Evolutionary conservation across 78 protist species (phyloP).

Genomic region (Corallochytrium limacisporum): DNA sequence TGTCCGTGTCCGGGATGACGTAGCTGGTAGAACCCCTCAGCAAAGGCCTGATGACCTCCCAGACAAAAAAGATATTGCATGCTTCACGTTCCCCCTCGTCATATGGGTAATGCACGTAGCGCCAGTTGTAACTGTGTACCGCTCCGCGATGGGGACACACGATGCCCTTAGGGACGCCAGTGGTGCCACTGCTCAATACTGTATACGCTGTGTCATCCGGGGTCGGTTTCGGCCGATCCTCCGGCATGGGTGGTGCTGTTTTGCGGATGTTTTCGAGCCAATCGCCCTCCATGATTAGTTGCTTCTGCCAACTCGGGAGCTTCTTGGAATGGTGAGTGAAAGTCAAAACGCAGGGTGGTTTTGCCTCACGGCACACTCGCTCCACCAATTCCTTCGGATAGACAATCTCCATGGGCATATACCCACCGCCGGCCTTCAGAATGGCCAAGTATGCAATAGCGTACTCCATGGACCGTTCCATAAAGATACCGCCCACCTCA

Average conservation of each 20-base stretch:
- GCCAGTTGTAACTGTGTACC: constrained; percentile 14
- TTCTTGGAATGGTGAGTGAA: not conserved
- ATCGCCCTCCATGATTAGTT: not conserved
- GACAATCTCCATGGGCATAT: not conserved
- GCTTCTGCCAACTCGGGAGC: not conserved
- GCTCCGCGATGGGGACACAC: constrained; percentile 21
- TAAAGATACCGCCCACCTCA: not conserved
- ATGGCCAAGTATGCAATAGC: not conserved
- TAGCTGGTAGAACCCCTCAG: constrained; percentile 1
- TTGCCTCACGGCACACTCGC: not conserved
- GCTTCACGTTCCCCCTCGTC: constrained; percentile 3
- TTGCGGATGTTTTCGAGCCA: not conserved
- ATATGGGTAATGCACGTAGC: not conserved
- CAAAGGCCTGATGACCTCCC: constrained; percentile 26
- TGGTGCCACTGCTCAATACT: constrained; percentile 23
- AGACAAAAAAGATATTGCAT: constrained; percentile 17
- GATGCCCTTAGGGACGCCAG: constrained; percentile 42
- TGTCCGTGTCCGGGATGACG: constrained; percentile 12
- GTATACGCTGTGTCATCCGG: constrained; percentile 10
- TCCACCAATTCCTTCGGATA: not conserved
- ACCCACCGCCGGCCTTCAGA: constrained; percentile 1
- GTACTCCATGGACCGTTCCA: not conserved
- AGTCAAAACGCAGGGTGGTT: not conserved
- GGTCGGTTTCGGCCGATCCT: not conserved
- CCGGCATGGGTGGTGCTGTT: not conserved